Conservation (phyloP, 495 filamentous ascomycete species). For the Astrocystis sublimbata region DNA sequence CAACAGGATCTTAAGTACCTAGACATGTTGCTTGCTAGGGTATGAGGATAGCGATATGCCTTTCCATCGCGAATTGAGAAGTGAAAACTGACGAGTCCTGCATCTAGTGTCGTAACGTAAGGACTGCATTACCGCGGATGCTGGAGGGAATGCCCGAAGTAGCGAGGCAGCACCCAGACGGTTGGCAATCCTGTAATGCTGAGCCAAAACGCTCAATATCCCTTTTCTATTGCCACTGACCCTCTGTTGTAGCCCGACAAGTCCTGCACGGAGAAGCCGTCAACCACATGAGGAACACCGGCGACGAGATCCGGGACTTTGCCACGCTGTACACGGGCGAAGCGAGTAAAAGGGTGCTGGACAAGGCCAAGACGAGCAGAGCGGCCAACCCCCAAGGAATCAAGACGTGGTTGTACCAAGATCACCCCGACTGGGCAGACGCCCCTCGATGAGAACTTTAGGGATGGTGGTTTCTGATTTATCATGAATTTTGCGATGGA, state of each 20-base stretch:
- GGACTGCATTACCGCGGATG: slow-evolving; percentile 18
- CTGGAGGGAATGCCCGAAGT: slow-evolving; percentile 11
- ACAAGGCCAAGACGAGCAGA: slow-evolving; percentile 45
- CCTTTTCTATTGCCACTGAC: slow-evolving; percentile 34
- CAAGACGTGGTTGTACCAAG: slow-evolving; percentile 49
- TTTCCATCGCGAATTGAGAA: background rate
- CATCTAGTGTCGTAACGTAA: slow-evolving; percentile 15
- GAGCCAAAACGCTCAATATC: background rate
- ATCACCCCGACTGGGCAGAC: slow-evolving; percentile 52
- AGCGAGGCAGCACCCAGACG: slow-evolving; percentile 4
- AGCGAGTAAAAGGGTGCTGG: slow-evolving; percentile 43
- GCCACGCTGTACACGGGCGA: slow-evolving; percentile 38
- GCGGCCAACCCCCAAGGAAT: slow-evolving; percentile 49
- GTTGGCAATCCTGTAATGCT: background rate
- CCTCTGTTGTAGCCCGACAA: slow-evolving; percentile 27
- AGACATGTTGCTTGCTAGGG: slow-evolving; percentile 43
- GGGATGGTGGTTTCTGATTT: background rate
- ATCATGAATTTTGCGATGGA: slow-evolving; percentile 1
- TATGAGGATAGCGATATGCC: slow-evolving; percentile 7
- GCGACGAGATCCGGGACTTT: slow-evolving; percentile 47
- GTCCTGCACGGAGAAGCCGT: slow-evolving; percentile 28
- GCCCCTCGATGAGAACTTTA: slow-evolving; percentile 5
- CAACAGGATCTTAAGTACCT: slow-evolving; percentile 37
- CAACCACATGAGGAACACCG: slow-evolving; percentile 38
- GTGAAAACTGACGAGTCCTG: background rate